Conservation (phyloP, 768 basidiomycete genomes). For the Kwoniella sp. region DNA sequence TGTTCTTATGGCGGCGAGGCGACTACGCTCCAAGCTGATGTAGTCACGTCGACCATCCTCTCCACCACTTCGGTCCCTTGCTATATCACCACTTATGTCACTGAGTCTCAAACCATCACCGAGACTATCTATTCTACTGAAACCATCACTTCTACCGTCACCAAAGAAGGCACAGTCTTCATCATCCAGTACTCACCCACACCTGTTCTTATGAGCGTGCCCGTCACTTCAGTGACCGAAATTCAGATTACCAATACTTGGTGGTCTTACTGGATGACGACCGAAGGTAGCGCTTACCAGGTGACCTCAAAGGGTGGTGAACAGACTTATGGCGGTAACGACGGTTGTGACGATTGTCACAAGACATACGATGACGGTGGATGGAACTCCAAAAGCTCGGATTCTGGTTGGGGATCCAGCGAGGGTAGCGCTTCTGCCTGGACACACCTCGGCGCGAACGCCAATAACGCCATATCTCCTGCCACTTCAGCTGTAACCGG, state of each 20-base stretch:
- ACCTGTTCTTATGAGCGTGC: conserved; percentile 31
- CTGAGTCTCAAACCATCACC: conserved; percentile 31
- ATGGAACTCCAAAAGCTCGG: not conserved
- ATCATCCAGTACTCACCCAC: conserved; percentile 40
- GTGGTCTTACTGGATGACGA: conserved; percentile 29
- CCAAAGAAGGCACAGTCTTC: conserved; percentile 40
- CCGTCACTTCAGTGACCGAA: conserved; percentile 22
- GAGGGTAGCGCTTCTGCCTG: conserved; percentile 15
- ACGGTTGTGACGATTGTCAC: not conserved
- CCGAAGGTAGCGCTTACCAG: conserved; percentile 10
- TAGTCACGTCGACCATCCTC: conserved; percentile 43
- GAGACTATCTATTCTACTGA: conserved; percentile 43
- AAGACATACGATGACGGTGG: not conserved
- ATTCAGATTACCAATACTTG: conserved; percentile 35
- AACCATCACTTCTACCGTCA: conserved; percentile 41
- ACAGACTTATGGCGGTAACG: conserved; percentile 10
- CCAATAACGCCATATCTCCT: conserved; percentile 9
- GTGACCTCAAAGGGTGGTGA: conserved; percentile 11
- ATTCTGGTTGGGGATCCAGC: not conserved
- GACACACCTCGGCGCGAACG: conserved; percentile 17
- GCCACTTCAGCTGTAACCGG: not conserved
- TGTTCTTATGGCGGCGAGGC: conserved; percentile 26
- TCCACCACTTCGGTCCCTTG: conserved; percentile 43
- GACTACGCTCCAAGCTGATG: conserved; percentile 29
- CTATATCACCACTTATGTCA: conserved; percentile 40